Evolutionary conservation across 495 filamentous ascomycete species (phyloP), one percentile per base, ranked within the genome.

Genomic region (Daldinia loculata): DNA sequence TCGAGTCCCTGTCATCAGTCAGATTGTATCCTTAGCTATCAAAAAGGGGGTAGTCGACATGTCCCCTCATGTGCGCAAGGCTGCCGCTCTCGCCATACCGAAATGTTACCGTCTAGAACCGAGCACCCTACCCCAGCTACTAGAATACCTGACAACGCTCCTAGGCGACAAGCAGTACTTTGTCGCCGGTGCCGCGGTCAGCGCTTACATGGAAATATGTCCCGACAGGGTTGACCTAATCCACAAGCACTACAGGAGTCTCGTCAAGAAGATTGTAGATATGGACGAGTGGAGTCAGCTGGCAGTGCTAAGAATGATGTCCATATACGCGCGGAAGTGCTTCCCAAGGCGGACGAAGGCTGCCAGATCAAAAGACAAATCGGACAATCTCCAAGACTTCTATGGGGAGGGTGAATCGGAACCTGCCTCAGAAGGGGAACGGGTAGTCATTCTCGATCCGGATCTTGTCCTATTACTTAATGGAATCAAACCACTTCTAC

Each of bases 211-310:
- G 77, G 93, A 97, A 63, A 84, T 98, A 17, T 99, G 94, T 68
- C 93, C 95, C 0, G 88, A 95, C 14, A 84, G 91, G 67, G 86
- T 96, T 56, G 93, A 95, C 74, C 78, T 98, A 50, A 88, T 99
- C 59, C 96, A 99, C 80, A 89, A 92, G 73, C 91, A 95, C 75
- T 99, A 98, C 76, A 87, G 92, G 66, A 83, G 85, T 55, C 80
- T 99, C 50, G 88, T 95, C 43, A 92, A 89, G 78, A 97, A 97
- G 83, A 81, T 98, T 30, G 92, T 98, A 29, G 95, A 98, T 75
- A 99, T 99, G 95, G 95, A 99, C 79, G 95, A 99, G 79, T 99
- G 95, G 95, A 90, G 93, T 50, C 95, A 99, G 79, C 78, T 98
- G 2, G 90, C 91, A 0, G 92, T 91, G 9, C 70, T 98, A 71